Conservation (phyloP, 768 basidiomycete genomes). For the Lentinula edodes region DNA sequence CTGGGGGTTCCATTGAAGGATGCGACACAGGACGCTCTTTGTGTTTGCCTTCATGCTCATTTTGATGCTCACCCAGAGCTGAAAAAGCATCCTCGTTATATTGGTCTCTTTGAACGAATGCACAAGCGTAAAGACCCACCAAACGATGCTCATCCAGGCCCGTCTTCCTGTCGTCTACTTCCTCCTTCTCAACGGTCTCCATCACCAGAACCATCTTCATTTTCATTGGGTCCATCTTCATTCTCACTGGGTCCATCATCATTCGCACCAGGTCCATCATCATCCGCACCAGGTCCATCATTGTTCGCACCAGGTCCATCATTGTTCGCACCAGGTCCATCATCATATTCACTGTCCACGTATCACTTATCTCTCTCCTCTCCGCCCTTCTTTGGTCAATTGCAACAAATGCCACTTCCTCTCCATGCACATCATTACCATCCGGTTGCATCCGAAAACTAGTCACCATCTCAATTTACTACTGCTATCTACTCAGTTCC, state of each 20-base stretch:
- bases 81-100: neutral
- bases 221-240: too few relatives aligned
- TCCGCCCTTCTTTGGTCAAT: neutral
- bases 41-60: neutral
- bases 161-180: neutral
- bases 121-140: neutral
- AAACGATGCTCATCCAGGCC: neutral
- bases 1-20: neutral
- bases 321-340: too few relatives aligned
- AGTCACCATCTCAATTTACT: too few relatives aligned
- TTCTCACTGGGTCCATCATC: too few relatives aligned
- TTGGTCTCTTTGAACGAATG: neutral
- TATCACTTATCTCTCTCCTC: neutral
- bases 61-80: neutral
- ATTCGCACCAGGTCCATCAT: too few relatives aligned
- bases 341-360: neutral
- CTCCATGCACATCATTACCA: too few relatives aligned
- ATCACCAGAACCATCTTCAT: neutral
- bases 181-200: neutral
- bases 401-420: too few relatives aligned
- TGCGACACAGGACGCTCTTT: neutral
- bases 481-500: too few relatives aligned
- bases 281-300: too few relatives aligned
- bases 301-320: too few relatives aligned
- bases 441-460: too few relatives aligned